Evolutionary conservation across 148 eudicot species (phyloP).

Genomic region (Rhododendron molle): DNA sequence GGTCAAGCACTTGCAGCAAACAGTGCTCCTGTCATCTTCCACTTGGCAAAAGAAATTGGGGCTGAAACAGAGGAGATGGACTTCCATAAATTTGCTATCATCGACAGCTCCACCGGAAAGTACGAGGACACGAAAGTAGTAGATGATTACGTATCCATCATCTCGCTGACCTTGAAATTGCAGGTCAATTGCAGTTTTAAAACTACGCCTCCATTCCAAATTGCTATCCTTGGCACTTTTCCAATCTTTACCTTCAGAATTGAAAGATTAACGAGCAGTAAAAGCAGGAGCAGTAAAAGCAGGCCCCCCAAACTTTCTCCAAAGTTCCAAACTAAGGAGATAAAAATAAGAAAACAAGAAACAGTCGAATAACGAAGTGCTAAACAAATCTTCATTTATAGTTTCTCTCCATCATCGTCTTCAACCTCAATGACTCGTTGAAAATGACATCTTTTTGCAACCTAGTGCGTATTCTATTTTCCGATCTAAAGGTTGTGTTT

Average conservation of each 20-base stretch:
- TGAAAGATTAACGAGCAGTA: not conserved
- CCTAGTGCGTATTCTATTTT: too few species aligned
- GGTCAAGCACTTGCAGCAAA: slow-evolving; percentile 57
- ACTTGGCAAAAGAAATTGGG: slow-evolving; percentile 42
- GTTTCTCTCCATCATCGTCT: too few species aligned
- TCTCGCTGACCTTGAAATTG: slow-evolving; percentile 47
- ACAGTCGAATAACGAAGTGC: too few species aligned
- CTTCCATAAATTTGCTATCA: slow-evolving; percentile 40
- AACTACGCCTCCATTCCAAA: not conserved
- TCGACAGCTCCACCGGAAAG: slow-evolving; percentile 37
- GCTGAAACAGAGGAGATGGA: slow-evolving; percentile 47
- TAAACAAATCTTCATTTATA: too few species aligned
- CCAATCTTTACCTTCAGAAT: not conserved
- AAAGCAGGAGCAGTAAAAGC: too few species aligned
- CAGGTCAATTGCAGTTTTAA: slow-evolving; percentile 27
- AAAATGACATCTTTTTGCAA: too few species aligned
- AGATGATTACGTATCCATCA: slow-evolving; percentile 45
- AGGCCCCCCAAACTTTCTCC: not conserved
- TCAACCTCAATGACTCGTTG: too few species aligned
- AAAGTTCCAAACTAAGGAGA: not conserved
- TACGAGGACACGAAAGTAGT: slow-evolving; percentile 35
- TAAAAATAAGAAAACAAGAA: too few species aligned
- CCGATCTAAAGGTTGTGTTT: too few species aligned
- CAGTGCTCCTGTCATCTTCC: slow-evolving; percentile 46
- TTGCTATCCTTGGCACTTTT: not conserved